A percentile compares a stretch with the other conserved stretches of the same genome.
phyloP scores from a whole-genome alignment of 2,329 filamentous ascomycete genomes.

The Fusarium equiseti region DNA sequence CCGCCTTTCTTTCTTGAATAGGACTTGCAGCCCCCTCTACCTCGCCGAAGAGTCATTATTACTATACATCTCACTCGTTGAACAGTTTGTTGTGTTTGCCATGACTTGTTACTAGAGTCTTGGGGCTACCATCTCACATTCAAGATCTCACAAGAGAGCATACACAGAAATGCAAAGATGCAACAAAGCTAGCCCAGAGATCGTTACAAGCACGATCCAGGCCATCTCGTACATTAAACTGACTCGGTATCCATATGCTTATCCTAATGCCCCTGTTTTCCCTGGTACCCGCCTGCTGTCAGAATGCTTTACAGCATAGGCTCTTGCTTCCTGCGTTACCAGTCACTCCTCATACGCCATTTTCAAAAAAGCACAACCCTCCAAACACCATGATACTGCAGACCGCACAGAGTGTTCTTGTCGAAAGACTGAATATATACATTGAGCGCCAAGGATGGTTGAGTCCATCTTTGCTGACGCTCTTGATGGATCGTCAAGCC shows the following conservation, averaged over 20 bases:
- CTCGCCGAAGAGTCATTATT: background rate
- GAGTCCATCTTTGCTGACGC: slow-evolving; percentile 23
- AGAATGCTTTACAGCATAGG: slow-evolving; percentile 20
- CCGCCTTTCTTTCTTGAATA: slow-evolving; percentile 19
- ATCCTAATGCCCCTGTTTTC: slow-evolving; percentile 29
- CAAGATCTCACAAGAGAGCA: background rate
- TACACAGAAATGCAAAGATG: slow-evolving; percentile 1
- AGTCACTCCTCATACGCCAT: slow-evolving; percentile 22
- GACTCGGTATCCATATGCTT: slow-evolving; percentile 40
- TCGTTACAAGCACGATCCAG: slow-evolving; percentile 33
- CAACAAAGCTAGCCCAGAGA: slow-evolving; percentile 25
- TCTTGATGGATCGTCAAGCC: slow-evolving; percentile 45
- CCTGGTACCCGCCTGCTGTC: slow-evolving; percentile 11
- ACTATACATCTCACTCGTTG: background rate
- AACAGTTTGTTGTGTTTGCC: background rate
- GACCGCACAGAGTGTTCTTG: slow-evolving; percentile 17
- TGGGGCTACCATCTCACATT: background rate
- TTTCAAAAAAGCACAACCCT: slow-evolving; percentile 33
- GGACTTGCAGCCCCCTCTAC: background rate
- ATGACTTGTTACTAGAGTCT: background rate
- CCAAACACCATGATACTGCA: slow-evolving; percentile 30
- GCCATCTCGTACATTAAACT: slow-evolving; percentile 47
- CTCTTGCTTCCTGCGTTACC: slow-evolving; percentile 6
- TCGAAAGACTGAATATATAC: slow-evolving; percentile 36
- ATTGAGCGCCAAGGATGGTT: slow-evolving; percentile 24